Percentiles rank a stretch among this genome's conserved stretches.
These are phyloP conservation scores for Coniella vitis DNA, from an alignment of 2,329 filamentous ascomycete species.

Conservation along the genomic window DNA sequence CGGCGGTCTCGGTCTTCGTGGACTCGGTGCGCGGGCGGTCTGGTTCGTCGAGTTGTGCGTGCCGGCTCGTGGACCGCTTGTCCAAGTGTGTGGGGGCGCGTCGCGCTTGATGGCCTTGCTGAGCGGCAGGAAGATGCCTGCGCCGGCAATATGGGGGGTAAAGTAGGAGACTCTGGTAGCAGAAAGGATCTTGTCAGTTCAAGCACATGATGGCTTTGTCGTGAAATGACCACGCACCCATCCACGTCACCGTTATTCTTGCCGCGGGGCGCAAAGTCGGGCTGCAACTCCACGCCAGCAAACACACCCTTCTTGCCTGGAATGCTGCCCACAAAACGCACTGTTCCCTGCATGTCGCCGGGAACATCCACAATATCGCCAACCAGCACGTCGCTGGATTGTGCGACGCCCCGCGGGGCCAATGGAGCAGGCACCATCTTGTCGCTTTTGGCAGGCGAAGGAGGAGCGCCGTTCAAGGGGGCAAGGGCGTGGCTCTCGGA, in stretches of 20 bases:
- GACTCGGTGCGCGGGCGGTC: conserved; percentile 63
- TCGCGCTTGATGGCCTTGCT: conserved; percentile 69
- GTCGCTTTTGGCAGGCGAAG: conserved; percentile 17
- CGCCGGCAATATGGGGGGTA: conserved; percentile 65
- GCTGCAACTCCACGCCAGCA: conserved; percentile 81
- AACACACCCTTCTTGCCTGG: conserved; percentile 86
- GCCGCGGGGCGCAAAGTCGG: conserved; percentile 72
- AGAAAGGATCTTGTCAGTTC: conserved; percentile 8
- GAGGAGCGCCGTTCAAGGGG: conserved; percentile 37
- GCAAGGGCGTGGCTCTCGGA: conserved; percentile 56
- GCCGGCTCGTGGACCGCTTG: conserved; percentile 46
- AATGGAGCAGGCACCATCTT: conserved; percentile 46
- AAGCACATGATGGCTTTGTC: too few species aligned
- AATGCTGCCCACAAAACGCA: conserved; percentile 84
- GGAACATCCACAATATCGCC: conserved; percentile 88
- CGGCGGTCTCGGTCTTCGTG: conserved; percentile 64
- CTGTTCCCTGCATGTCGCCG: conserved; percentile 82
- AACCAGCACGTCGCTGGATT: conserved; percentile 51
- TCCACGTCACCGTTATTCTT: conserved; percentile 98
- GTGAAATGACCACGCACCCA: conserved; percentile 52
- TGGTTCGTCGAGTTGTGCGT: conserved; percentile 53
- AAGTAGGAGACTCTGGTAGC: conserved; percentile 65
- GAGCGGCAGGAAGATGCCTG: conserved; percentile 89
- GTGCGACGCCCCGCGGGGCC: conserved; percentile 40
- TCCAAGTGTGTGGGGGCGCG: conserved; percentile 50